Base-by-base conservation (phyloP, 495 filamentous ascomycete species). In the Terfezia boudieri region DNA sequence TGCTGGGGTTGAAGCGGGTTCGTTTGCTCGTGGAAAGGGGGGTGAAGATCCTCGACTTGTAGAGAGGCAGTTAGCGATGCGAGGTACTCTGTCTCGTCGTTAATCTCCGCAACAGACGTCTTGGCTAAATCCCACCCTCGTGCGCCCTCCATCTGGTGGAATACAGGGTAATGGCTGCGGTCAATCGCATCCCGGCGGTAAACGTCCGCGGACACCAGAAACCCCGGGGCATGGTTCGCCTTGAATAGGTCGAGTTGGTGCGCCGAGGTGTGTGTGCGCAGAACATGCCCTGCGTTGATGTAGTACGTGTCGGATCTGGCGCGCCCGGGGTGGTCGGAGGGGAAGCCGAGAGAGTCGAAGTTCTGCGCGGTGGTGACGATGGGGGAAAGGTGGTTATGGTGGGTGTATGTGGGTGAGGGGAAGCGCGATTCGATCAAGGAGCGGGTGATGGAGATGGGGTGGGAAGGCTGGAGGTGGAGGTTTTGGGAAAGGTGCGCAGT, bases 141-240 rank as follows among this genome's bases (percentile, higher is more conserved):
- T 8, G 89, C 88, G 12, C 86, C 92, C 65, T 98, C 90, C 86
- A 96, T 95, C 70, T 98, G 90, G 69, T 98, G 92, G 68, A 98
- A 98, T 55, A 94, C 76, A 4, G 90, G 90, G 71, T 94, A 95
- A 67, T 98, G 90, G 60, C 77, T 84, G 53, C 84, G 79, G 66
- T 98, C 90, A 62, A 98, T 81, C 32, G 88, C 87, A 74, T 98
- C 90, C 55, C 90, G 76, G 20, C 90, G 79, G 68, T 96, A 98
- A 11, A 98, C 90, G 67, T 98, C 90, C n/a, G 87, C 92, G 57
- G 80, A 80, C 61, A 96, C 82, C 9, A 92, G 81, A 63, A 83
- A 98, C 6, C 90, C 90, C 37, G 81, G 75, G 59, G 76, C 82
- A 49, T 73, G 70, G 54, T 80, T 74, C n/a, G 73, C 74, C 46